Base-by-base conservation (phyloP, 2,329 filamentous ascomycete genomes). In the Delphinella strobiligena region DNA sequence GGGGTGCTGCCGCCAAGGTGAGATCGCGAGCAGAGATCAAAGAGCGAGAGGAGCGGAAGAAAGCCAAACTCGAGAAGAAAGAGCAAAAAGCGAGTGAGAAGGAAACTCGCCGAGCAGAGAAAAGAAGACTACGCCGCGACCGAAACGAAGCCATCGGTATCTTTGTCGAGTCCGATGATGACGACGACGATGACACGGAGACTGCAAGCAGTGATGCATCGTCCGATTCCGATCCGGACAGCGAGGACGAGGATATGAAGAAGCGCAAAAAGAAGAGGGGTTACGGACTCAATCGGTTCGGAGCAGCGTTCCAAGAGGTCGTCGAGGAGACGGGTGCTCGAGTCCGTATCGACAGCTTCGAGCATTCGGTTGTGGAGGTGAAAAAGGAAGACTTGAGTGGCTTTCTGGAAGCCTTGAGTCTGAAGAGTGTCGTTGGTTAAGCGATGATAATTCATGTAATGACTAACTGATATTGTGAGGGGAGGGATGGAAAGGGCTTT, bases 341-440 rank as follows among this genome's bases (percentile, higher is more conserved):
- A 12, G 87, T 96, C 15, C 71, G 87, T 44, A 93, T 95, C 55
- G 91, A 98, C 61, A 93, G 84, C 59, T 98, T 98, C 54, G 91
- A 98, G 62, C 85, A 94, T 59, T 93, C 86, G 54, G 91, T 96
- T 5, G 88, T 96, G 34, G 91, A 98, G 59, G 89, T 98, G n/a
- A 80, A 80, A 62, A 95, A 94, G 66, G 91, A 96, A 56, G 91
- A 96, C 61, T 64, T 98, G 19, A 77, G 78, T 12, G 85, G 81
- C 0, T 98, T 98, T 59, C 67, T 98, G 49, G 91, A 98, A 65
- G 80, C 81, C 41, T 61, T 98, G 56, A 95, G 88, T 62, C 80
- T 87, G 73, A 93, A 93, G 71, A 79, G 79, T 41, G 87, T 96
- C 14, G 81, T 79, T 41, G 75, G 74, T 24, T 72, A 24, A 45